phyloP scores from a whole-genome alignment of 345 rosid species.

The Jatropha curcas region DNA sequence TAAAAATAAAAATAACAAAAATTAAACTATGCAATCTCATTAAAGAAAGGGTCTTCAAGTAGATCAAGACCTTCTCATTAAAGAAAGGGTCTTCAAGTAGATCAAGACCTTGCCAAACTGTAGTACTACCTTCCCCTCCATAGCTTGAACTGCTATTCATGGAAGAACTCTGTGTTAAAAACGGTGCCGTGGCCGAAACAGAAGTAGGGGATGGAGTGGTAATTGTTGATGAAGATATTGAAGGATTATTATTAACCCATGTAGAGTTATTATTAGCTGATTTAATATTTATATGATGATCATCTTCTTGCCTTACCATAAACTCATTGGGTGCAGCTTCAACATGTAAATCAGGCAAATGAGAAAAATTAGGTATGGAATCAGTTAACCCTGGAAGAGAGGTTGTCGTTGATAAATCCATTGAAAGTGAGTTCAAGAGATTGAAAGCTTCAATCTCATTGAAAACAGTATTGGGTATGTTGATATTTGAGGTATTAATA shows the following conservation, averaged over 20 bases:
- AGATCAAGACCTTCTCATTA: slow-evolving; percentile 36
- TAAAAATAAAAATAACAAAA: background rate
- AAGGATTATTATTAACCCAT: slow-evolving; percentile 28
- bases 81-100: slow-evolving; percentile 44
- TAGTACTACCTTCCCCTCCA: slow-evolving; percentile 37
- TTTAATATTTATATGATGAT: too few species aligned
- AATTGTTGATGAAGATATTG: slow-evolving; percentile 27
- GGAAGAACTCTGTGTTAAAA: background rate
- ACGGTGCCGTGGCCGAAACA: background rate
- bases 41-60: slow-evolving; percentile 56
- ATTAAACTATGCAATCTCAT: slow-evolving; percentile 38
- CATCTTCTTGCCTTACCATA: slow-evolving; percentile 27
- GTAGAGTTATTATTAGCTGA: slow-evolving; percentile 29
- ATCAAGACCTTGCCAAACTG: slow-evolving; percentile 40
- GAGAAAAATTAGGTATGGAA: slow-evolving; percentile 42
- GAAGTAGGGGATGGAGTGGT: slow-evolving; percentile 39
- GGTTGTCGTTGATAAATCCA: slow-evolving; percentile 15
- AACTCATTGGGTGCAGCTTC: slow-evolving; percentile 20
- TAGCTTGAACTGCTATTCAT: slow-evolving; percentile 29
- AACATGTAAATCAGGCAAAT: slow-evolving; percentile 50
- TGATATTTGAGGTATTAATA: too few species aligned
- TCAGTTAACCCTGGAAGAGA: slow-evolving; percentile 32
- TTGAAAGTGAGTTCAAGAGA: slow-evolving; percentile 39
- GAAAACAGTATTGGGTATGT: slow-evolving; percentile 17
- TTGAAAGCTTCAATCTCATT: slow-evolving; percentile 39